Base-by-base conservation (phyloP, 2,329 filamentous ascomycete genomes). In the Chaetomiaceae sp. region DNA sequence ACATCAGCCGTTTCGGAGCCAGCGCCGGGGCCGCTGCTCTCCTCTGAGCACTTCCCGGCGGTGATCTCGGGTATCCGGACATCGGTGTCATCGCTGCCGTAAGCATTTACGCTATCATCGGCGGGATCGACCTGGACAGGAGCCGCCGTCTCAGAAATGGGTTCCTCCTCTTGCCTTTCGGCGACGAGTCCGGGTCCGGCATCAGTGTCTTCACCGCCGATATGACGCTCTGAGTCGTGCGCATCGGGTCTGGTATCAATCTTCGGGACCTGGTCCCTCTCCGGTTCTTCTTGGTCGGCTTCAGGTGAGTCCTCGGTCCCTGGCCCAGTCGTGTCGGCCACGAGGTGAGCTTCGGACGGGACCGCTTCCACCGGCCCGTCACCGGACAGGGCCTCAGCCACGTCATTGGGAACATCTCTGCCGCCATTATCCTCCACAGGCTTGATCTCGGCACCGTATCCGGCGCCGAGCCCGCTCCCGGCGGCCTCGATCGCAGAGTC, bases 391-490 rank as follows among this genome's bases (percentile, higher is more conserved):
- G n/a, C 16, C 21, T 11, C 25, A 25, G 38, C n/a, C 5, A 13
- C 37, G 21, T 49, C 46, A 34, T 37, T 7, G 16, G 18, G 20
- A 29, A 11, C 18, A 45, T 27, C 32, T 29, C 16, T 29, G 16
- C 10, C 23, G 6, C n/a, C 34, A 23, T 16, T 38, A 29, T 54
- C 43, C 38, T 30, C 48, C 37, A 33, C 48, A 29, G 23, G 6
- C 29, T 34, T 30, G 10, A 6, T 23, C 41, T 54, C 55, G 51
- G 55, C 44, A 21, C 48, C 52, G 52, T 14, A 4, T 13, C 34
- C 44, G 54, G 54, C 42, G 44, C 54, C 55, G 48, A 50, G 48
- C 11, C 52, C 30, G 21, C 44, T n/a, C 16, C 55, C 40, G 51
- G 45, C 9, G 18, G 29, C 25, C n/a, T 46, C 25, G 25, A 5